Percentiles rank a stretch among this genome's conserved stretches.
Conservation (phyloP, 148 eudicot genomes). For the Rhododendron ovatum region DNA sequence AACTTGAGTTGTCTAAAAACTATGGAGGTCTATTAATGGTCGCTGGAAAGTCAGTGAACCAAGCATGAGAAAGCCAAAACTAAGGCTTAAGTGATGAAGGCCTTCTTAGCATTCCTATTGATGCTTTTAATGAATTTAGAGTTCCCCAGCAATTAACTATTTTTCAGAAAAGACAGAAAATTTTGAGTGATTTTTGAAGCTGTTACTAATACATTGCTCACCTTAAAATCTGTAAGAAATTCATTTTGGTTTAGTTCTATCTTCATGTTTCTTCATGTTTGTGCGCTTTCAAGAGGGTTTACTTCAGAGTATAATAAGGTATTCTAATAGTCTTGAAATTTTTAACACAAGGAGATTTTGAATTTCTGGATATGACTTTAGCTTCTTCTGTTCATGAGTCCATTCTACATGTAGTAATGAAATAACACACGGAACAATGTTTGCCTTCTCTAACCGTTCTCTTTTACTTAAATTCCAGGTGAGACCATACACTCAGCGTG, state of each 20-base stretch:
- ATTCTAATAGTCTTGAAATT: background rate
- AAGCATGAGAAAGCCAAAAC: background rate
- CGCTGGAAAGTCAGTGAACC: too few relatives aligned
- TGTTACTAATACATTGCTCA: background rate
- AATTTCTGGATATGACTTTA: background rate
- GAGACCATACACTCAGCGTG: slow-evolving; percentile 79
- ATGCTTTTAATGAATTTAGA: background rate
- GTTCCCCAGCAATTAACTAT: background rate
- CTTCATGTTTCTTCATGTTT: background rate
- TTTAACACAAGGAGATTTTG: background rate
- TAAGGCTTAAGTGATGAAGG: background rate
- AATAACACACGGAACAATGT: background rate
- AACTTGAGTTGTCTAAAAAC: too few relatives aligned
- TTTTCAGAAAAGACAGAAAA: background rate
- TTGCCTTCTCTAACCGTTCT: background rate
- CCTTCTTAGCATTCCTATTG: background rate
- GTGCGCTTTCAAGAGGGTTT: background rate
- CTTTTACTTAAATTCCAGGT: slow-evolving; percentile 36
- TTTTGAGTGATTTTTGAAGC: background rate
- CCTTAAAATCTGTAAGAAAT: background rate
- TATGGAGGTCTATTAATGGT: too few relatives aligned
- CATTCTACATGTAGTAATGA: background rate
- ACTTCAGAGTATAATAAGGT: background rate
- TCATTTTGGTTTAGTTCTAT: background rate
- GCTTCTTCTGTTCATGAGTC: background rate